Base-by-base conservation (phyloP, 2,329 filamentous ascomycete genomes). In the Fusarium graminum region DNA sequence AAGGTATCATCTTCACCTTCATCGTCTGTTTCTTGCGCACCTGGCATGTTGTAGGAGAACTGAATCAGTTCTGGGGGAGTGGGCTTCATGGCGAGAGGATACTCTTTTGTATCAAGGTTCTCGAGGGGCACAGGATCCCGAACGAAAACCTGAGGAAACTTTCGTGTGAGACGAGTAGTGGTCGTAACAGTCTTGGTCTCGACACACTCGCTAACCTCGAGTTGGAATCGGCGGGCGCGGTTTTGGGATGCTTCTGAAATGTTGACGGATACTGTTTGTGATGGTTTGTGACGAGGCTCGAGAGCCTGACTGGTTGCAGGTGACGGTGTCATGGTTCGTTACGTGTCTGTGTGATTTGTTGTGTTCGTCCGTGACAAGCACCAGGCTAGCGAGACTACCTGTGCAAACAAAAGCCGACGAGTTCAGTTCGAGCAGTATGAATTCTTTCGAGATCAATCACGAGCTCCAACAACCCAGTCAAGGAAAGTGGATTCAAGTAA, bases 151-250 rank as follows among this genome's bases (percentile, higher is more conserved):
- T 93, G 93, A 44, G 94, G 94, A 69, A 95, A 96, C 78, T 79
- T 92, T 84, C 77, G 89, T 67, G 93, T 92, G 2, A 94, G 96
- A 1, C 93, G 97, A 1, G 93, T 97, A 0, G 94, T 97, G 1
- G 94, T 97, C 2, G 94, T 97, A 64, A 97, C 88, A 12, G 86
- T 90, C 76, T 87, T 89, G 16, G 87, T 90, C 78, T 90, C 88
- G 73, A 90, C 85, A 68, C 86, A 89, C 72, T 90, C 87, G 61
- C 85, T 85, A 44, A 90, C 80, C 65, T 87, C 84, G 68, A 89
- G 85, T 71, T 86, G 84, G 69, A 79, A 82, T 68, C 71, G 80
- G 60, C 73, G 77, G 67, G 70, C 73, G 60, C 74, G 74, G 47
- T 73, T 74, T 56, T 74, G 70, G 14, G 78, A 73, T 52, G 75